These are phyloP conservation scores for Erodium maritimum DNA, from an alignment of 345 rosid genomes.

Conservation along the genomic window DNA sequence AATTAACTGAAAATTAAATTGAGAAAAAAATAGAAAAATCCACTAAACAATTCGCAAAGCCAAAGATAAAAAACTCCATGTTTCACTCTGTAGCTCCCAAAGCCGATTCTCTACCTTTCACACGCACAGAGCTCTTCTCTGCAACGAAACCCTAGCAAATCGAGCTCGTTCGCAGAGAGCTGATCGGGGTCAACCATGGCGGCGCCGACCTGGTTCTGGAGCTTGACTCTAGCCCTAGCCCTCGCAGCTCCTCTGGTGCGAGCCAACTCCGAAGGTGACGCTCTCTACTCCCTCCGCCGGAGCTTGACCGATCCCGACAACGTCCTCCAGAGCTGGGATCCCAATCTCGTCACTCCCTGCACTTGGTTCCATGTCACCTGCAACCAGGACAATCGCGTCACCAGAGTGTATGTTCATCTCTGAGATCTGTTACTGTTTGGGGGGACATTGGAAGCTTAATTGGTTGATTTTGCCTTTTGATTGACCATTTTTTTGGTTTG, in stretches of 20 bases:
- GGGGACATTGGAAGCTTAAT: background rate
- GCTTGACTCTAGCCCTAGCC: constrained; percentile 20
- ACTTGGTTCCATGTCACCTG: constrained; percentile 98
- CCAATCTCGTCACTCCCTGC: constrained; percentile 87
- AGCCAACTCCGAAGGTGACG: constrained; percentile 85
- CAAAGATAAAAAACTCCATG: too few species aligned
- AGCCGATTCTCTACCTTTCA: too few species aligned
- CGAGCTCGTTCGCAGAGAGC: background rate
- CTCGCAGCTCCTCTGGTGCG: constrained; percentile 19
- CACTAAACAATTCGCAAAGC: too few species aligned
- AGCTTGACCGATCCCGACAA: constrained; percentile 72
- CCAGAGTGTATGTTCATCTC: constrained; percentile 49
- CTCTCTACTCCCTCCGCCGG: constrained; percentile 55
- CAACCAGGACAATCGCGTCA: constrained; percentile 77
- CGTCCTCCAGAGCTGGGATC: constrained; percentile 99
- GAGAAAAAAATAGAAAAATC: too few species aligned
- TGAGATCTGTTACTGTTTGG: background rate
- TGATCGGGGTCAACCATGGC: constrained; percentile 29
- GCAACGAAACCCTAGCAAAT: too few species aligned
- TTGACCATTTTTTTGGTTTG: background rate
- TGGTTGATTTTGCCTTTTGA: background rate
- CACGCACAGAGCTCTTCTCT: too few species aligned
- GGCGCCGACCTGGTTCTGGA: constrained; percentile 24
- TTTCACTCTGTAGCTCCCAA: too few species aligned
- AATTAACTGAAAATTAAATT: too few species aligned